Base-by-base conservation (phyloP, 208 protist genomes). In the Wallacemonas sp. region DNA sequence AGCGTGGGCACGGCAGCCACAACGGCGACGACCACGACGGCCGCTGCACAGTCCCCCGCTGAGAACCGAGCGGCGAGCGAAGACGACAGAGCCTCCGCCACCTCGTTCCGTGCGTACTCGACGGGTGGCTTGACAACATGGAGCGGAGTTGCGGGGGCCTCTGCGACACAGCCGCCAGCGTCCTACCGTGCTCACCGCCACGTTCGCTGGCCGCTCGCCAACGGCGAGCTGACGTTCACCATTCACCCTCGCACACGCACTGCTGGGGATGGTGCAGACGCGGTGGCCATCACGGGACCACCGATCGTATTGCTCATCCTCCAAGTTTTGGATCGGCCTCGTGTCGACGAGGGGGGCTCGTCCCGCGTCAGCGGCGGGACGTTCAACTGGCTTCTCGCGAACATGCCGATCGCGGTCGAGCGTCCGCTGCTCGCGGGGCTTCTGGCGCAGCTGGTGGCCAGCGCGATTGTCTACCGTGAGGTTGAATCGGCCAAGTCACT, bases 271-370 rank as follows among this genome's bases (percentile, higher is more conserved):
- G 19, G 62, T 79, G 32, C 73, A 69, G 39, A 41, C 29, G 15
- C 50, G 30, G 58, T 81, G 42, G 54, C 63, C 38, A 29, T 92
- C 13, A 44, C 70, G 9, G 77, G 79, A 1, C 80, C 86, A 3
- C 86, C 82, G 8, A 19, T 89, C 21, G 72, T 76, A 29, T 52
- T 81, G 30, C 37, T 92, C 1, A 45, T 92, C 21, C 72, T 87
- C 24, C 79, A 92, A 58, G 63, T 77, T 12, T 54, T 92, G 8
- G 73, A 85, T 22, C 67, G 76, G 13, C 68, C 68, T 13, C 50
- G 46, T 9, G 38, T 39, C 33, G 24, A 27, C 26, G 27, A 0
- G n/a, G n/a, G n/a, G n/a, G 21, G 34, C 32, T 37, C 52, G 17
- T n/a, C 33, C 27, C 17, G 55, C 44, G 21, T 10, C 59, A 2